phyloP scores from a whole-genome alignment of 139 green algal genomes.

The Pseudopediastrum boryanum region DNA sequence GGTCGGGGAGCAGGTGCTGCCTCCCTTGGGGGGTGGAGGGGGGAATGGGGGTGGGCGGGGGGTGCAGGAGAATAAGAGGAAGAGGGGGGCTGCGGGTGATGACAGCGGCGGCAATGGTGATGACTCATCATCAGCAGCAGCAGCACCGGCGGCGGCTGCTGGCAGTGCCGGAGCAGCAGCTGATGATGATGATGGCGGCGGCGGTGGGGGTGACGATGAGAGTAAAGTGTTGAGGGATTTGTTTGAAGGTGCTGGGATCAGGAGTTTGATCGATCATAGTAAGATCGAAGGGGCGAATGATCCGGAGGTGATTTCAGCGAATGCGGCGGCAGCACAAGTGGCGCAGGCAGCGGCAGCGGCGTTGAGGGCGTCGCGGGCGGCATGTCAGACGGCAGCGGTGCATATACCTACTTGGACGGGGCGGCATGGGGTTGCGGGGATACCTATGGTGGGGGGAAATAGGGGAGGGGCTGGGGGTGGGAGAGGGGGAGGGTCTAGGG shows the following conservation, averaged over 20 bases:
- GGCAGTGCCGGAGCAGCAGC: not conserved
- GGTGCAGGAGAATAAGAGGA: not conserved
- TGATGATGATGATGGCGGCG: not conserved
- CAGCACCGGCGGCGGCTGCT: not conserved
- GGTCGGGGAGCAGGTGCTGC: conserved; percentile 29
- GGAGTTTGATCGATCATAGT: conserved; percentile 82
- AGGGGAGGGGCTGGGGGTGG: not conserved
- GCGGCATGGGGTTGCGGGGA: conserved; percentile 63
- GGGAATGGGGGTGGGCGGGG: not conserved
- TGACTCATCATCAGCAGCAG: not conserved
- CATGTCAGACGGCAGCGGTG: conserved; percentile 55
- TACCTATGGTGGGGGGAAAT: conserved; percentile 3
- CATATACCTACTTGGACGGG: conserved; percentile 90
- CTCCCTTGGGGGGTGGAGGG: not conserved
- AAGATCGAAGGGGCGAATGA: conserved; percentile 82
- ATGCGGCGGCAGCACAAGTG: conserved; percentile 70
- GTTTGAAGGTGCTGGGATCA: conserved; percentile 74
- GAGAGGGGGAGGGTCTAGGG: conserved; percentile 42
- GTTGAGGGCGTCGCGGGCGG: conserved; percentile 61
- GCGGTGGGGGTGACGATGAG: conserved; percentile 53
- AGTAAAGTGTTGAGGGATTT: conserved; percentile 80
- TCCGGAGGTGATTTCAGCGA: conserved; percentile 48
- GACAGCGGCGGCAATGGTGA: not conserved
- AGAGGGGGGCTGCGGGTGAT: not conserved
- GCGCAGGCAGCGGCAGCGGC: conserved; percentile 62